Evolutionary conservation across 768 basidiomycete genomes (phyloP).

Genomic region (Tephrocybe sp.): DNA sequence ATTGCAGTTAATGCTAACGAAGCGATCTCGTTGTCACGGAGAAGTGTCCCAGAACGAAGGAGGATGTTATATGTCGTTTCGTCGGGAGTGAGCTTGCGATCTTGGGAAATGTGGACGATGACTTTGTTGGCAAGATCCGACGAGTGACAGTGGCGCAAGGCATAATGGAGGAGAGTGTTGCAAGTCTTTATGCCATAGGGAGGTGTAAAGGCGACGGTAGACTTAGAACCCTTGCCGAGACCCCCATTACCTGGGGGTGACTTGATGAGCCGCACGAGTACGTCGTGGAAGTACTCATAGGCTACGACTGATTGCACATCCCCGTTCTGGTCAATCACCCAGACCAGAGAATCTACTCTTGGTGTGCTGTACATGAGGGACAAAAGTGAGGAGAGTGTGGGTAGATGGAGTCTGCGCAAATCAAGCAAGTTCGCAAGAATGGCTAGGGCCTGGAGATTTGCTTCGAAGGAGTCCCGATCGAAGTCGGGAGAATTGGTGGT

Average conservation of each 20-base stretch:
- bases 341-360: constrained; percentile 34
- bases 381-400: constrained; percentile 42
- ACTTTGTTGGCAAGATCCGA: constrained; percentile 43
- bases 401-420: constrained; percentile 42
- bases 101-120: constrained; percentile 51
- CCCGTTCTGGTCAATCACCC: constrained; percentile 28
- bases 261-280: constrained; percentile 38
- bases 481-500: neutral
- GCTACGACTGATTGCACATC: constrained; percentile 32
- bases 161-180: constrained; percentile 65
- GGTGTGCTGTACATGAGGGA: constrained; percentile 45
- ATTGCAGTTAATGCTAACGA: constrained; percentile 31
- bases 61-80: constrained; percentile 56
- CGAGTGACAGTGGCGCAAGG: constrained; percentile 58
- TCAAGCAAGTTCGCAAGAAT: constrained; percentile 55
- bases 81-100: constrained; percentile 42
- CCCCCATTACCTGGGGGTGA: constrained; percentile 23
- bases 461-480: constrained; percentile 20
- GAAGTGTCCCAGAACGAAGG: constrained; percentile 49
- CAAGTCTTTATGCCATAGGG: constrained; percentile 30
- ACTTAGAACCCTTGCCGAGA: neutral
- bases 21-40: constrained; percentile 43
- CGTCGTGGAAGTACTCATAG: constrained; percentile 45
- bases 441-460: constrained; percentile 58
- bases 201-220: constrained; percentile 9